Evolutionary conservation across 164 flowering plant species (phyloP).

Genomic region (Magnolia officinalis): DNA sequence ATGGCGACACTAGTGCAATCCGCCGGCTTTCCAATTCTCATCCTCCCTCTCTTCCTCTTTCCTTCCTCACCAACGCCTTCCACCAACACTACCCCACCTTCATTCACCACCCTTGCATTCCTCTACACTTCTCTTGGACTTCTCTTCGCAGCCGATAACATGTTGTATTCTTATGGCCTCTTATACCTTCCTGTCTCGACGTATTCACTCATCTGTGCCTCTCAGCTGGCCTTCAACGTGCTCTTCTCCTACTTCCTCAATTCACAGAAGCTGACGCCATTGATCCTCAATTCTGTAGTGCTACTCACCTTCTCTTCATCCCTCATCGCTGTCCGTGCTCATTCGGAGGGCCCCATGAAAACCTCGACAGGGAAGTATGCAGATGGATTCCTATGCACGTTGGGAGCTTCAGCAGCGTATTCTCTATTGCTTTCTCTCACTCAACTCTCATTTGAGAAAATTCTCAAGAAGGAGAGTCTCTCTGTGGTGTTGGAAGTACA

Average conservation of each 20-base stretch:
- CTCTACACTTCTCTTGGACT: slow-evolving; percentile 20
- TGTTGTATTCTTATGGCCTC: slow-evolving; percentile 30
- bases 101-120: background rate
- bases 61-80: background rate
- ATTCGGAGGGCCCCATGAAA: slow-evolving; percentile 6
- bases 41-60: slow-evolving; percentile 16
- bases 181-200: slow-evolving; percentile 30
- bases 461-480: slow-evolving; percentile 18
- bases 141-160: slow-evolving; percentile 18
- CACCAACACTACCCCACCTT: slow-evolving; percentile 1
- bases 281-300: slow-evolving; percentile 20
- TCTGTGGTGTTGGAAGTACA: slow-evolving; percentile 22
- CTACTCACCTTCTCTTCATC: slow-evolving; percentile 23
- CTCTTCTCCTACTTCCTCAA: slow-evolving; percentile 27
- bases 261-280: slow-evolving; percentile 23
- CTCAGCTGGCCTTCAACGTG: slow-evolving; percentile 31
- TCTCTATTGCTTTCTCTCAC: slow-evolving; percentile 24
- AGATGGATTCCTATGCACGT: slow-evolving; percentile 24
- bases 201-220: slow-evolving; percentile 25
- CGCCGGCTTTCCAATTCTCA: slow-evolving; percentile 24
- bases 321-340: slow-evolving; percentile 20
- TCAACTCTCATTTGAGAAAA: slow-evolving; percentile 23
- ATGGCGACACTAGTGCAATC: slow-evolving; percentile 32
- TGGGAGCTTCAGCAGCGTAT: slow-evolving; percentile 29
- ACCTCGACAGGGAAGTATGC: slow-evolving; percentile 13